phyloP scores from a whole-genome alignment of 2,329 filamentous ascomycete genomes.

The Fusarium pseudonygamai region DNA sequence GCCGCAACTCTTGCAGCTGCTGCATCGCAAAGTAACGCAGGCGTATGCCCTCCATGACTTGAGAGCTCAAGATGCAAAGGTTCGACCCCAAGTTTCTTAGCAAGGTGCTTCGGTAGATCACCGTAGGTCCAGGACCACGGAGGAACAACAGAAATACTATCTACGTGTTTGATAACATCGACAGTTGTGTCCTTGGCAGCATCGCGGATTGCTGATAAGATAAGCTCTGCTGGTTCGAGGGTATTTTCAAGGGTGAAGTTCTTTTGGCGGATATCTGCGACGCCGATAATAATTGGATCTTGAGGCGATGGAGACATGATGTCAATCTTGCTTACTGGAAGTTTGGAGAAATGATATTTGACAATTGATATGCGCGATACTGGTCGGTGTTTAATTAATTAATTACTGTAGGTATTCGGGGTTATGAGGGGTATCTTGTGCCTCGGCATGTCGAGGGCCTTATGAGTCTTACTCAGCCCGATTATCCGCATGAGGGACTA shows the following conservation, averaged over 20 bases:
- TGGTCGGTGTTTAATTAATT: background rate
- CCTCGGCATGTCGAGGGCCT: background rate
- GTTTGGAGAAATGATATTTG: background rate
- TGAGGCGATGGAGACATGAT: background rate
- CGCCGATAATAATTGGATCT: slow-evolving; percentile 67
- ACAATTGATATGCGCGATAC: no score
- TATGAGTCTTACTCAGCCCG: background rate
- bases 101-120: slow-evolving; percentile 65
- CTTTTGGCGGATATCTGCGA: slow-evolving; percentile 69
- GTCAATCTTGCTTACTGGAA: fast-evolving
- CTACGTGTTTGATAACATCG: slow-evolving; percentile 47
- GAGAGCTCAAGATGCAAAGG: slow-evolving; percentile 60
- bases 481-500: background rate
- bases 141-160: slow-evolving; percentile 67
- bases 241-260: slow-evolving; percentile 57
- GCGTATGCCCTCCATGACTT: slow-evolving; percentile 71
- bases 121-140: slow-evolving; percentile 74
- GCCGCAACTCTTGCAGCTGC: slow-evolving; percentile 65
- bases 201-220: slow-evolving; percentile 62
- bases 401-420: no score
- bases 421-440: background rate
- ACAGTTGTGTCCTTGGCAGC: slow-evolving; percentile 60
- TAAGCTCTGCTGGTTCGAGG: slow-evolving; percentile 67
- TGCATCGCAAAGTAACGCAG: slow-evolving; percentile 69
- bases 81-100: slow-evolving; percentile 57